phyloP scores from a whole-genome alignment of 108 stramenopile genomes.

The Nitzschia inconspicua region DNA sequence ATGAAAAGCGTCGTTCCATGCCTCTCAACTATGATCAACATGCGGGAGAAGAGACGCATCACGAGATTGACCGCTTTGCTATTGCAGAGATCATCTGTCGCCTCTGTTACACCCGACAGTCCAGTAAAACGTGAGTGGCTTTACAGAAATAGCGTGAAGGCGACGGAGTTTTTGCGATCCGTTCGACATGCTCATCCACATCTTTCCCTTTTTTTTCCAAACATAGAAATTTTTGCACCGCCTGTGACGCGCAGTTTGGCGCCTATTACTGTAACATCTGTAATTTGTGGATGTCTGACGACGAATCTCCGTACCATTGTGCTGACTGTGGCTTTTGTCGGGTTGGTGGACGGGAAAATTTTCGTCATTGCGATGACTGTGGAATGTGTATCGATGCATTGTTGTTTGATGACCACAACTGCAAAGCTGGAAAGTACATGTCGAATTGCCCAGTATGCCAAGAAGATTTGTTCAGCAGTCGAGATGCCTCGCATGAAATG shows the following conservation, averaged over 20 bases:
- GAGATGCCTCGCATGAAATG: constrained; percentile 59
- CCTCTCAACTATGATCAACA: constrained; percentile 33
- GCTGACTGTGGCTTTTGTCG: constrained; percentile 83
- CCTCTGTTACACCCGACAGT: constrained; percentile 70
- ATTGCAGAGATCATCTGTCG: constrained; percentile 79
- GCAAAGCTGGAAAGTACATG: constrained; percentile 82
- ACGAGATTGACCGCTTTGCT: constrained; percentile 76
- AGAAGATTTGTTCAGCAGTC: constrained; percentile 67
- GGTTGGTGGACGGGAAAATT: constrained; percentile 79
- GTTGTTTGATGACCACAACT: constrained; percentile 74
- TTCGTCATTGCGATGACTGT: constrained; percentile 78
- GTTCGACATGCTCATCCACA: neutral
- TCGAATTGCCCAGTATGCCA: constrained; percentile 83
- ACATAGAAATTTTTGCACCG: constrained; percentile 62
- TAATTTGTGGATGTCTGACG: constrained; percentile 83
- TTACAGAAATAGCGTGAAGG: no score
- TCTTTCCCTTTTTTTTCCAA: no score
- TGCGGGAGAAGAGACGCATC: constrained; percentile 82
- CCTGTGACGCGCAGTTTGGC: constrained; percentile 67
- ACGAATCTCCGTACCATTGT: constrained; percentile 80
- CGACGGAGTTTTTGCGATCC: neutral
- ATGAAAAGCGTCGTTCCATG: constrained; percentile 31
- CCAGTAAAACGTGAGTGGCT: constrained; percentile 71
- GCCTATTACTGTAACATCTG: constrained; percentile 83
- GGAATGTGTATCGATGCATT: constrained; percentile 83